Evolutionary conservation across 805 yeast genomes (phyloP), one percentile per base, ranked within the genome.

Genomic region (Cyberlindnera veronae): DNA sequence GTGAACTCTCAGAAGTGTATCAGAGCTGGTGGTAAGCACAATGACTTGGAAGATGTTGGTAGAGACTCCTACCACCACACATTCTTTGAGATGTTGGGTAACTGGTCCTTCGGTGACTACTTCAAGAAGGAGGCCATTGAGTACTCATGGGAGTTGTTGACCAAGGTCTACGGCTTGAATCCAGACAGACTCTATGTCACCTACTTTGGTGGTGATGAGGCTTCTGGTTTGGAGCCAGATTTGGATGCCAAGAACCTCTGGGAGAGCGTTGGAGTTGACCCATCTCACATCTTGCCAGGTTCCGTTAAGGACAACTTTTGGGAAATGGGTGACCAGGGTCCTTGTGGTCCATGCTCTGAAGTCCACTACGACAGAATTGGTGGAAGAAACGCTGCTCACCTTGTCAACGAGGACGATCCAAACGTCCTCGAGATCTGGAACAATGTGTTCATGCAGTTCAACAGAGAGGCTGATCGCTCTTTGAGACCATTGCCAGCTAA

Each of bases 261-360:
- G 99, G 68, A 71, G 48, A 77, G 73, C 28, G 84, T 84, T 30
- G 99, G 99, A 54, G 95, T 91, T 41, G 74, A 81, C 24, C 96
- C 87, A 53, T 90, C 82, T 61, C 98, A 89, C 62, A 91, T 93
- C 53, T 71, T 93, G 51, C 95, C 96, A 16, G 99, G 99, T 42
- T 70, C 81, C 52, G 85, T 81, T 39, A 71, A 80, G 60, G 99
- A 93, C 64, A 93, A 93, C 69, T 93, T 93, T 67, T 93, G 99
- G 99, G 99, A 93, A 72, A 93, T 93, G 99, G 99, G 99, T 57
- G 99, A 95, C 61, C 98, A 91, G 71, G 99, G 99, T 52, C 99
- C 99, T 35, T 93, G 99, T 72, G 99, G 99, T 48, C 99, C 99
- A 38, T 95, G 99, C 69, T 84, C 95, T 18, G 99, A 93, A 67